phyloP scores from a whole-genome alignment of 2,329 filamentous ascomycete genomes.

The Exophiala viscosa region DNA sequence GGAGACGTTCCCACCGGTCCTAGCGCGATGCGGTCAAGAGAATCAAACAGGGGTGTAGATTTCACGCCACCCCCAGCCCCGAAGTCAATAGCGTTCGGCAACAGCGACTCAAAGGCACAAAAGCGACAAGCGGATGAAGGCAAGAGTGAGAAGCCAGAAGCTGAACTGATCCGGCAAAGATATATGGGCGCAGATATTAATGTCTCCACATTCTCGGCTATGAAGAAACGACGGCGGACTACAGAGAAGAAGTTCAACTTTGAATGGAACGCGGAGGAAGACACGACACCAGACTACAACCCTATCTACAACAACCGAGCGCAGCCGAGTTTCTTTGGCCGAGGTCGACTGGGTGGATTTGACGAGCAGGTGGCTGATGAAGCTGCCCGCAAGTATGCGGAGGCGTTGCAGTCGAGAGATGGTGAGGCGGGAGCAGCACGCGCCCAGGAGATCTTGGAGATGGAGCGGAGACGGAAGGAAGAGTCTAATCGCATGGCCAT shows the following conservation, averaged over 20 bases:
- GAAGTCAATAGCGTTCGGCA: constrained; percentile 36
- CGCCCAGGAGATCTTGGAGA: constrained; percentile 76
- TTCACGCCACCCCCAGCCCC: constrained; percentile 51
- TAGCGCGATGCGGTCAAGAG: constrained; percentile 44
- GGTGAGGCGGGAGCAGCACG: constrained; percentile 70
- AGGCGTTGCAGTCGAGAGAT: constrained; percentile 71
- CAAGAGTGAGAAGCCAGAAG: constrained; percentile 61
- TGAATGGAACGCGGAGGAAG: constrained; percentile 92
- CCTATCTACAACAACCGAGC: constrained; percentile 69
- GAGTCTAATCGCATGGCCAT: constrained; percentile 68
- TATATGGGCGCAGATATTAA: constrained; percentile 93
- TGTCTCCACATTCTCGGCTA: constrained; percentile 82
- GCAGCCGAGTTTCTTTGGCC: constrained; percentile 66
- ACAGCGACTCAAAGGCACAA: constrained; percentile 38
- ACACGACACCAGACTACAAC: constrained; percentile 81
- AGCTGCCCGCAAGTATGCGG: constrained; percentile 56
- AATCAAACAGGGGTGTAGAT: constrained; percentile 48
- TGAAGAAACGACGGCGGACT: constrained; percentile 90
- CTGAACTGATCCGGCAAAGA: constrained; percentile 68
- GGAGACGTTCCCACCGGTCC: constrained; percentile 47
- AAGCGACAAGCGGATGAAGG: constrained; percentile 50
- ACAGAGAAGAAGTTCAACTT: constrained; percentile 99
- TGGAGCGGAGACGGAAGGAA: constrained; percentile 74
- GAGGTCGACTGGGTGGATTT: constrained; percentile 65
- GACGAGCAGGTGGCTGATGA: constrained; percentile 54